Evolutionary conservation across 2,329 filamentous ascomycete species (phyloP).

Genomic region (Diaporthe helianthi): DNA sequence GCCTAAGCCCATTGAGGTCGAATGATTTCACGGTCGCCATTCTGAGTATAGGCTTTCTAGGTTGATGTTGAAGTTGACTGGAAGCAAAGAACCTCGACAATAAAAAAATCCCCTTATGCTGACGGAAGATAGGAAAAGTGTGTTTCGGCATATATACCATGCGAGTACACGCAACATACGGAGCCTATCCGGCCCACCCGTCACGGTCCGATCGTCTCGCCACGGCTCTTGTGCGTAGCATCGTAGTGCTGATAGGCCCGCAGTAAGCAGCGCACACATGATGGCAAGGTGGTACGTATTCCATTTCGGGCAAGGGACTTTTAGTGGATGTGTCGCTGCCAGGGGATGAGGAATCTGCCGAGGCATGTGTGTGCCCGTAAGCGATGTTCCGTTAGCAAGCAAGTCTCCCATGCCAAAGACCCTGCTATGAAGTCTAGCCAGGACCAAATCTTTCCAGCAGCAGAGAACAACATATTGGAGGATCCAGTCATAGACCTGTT

Average conservation of each 20-base stretch:
- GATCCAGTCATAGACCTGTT: conserved; percentile 1
- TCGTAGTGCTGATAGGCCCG: background rate
- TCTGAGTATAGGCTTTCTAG: too few relatives aligned
- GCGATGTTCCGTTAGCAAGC: background rate
- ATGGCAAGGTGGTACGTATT: background rate
- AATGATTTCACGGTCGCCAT: background rate
- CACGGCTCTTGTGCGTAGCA: background rate
- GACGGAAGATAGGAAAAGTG: background rate
- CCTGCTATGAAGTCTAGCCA: background rate
- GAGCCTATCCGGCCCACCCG: background rate
- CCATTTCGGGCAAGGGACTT: background rate
- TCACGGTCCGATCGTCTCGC: background rate
- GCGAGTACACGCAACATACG: background rate
- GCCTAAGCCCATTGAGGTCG: background rate
- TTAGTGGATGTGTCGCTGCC: background rate
- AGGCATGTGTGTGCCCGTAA: background rate
- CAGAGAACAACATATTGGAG: background rate
- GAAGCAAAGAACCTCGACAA: too few relatives aligned
- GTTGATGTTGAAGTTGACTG: background rate
- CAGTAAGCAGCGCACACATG: background rate
- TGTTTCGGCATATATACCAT: background rate
- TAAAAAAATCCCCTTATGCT: background rate
- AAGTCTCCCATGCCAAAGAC: background rate
- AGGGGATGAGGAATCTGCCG: background rate
- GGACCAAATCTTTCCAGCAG: background rate